These are phyloP conservation scores for Sphagnum magellanicum DNA, from an alignment of 228 moss, liverwort and hornwort species.

Conservation along the genomic window DNA sequence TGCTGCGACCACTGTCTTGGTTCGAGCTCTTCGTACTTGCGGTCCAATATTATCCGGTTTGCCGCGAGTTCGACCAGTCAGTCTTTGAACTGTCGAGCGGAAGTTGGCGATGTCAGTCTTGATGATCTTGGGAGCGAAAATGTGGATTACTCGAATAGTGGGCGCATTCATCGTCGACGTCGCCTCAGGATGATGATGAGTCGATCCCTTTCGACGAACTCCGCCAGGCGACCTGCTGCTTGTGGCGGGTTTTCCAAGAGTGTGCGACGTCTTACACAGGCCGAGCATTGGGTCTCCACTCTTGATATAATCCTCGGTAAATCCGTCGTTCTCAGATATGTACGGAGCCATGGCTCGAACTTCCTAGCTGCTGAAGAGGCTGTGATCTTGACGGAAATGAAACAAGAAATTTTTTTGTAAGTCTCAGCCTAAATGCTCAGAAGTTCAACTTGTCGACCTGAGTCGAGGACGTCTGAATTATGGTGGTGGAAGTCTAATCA, in stretches of 20 bases:
- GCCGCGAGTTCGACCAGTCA: constrained; percentile 51
- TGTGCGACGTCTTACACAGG: constrained; percentile 19
- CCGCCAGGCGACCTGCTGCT: constrained; percentile 4
- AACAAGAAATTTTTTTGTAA: not conserved
- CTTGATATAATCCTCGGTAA: constrained; percentile 10
- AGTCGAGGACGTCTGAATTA: constrained; percentile 13
- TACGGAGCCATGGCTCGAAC: constrained; percentile 30
- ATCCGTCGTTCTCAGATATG: constrained; percentile 12
- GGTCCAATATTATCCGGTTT: not conserved
- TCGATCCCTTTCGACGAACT: not conserved
- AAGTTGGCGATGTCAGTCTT: constrained; percentile 82
- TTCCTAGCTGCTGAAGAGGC: not conserved
- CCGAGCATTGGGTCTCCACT: constrained; percentile 10
- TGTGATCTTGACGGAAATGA: not conserved
- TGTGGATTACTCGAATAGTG: constrained; percentile 76
- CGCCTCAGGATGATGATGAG: too few relatives aligned
- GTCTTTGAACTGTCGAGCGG: constrained; percentile 67
- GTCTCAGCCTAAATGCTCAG: not conserved
- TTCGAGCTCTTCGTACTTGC: constrained; percentile 13
- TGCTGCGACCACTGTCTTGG: constrained; percentile 4
- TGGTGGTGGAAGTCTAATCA: constrained; percentile 56
- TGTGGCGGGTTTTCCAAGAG: constrained; percentile 20
- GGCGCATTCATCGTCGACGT: constrained; percentile 17
- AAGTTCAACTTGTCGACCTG: not conserved
- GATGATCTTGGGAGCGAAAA: constrained; percentile 82